A percentile compares a stretch with the other conserved stretches of the same genome.
Conservation (phyloP, 2,329 filamentous ascomycete genomes). For the Cladosporium sp. region DNA sequence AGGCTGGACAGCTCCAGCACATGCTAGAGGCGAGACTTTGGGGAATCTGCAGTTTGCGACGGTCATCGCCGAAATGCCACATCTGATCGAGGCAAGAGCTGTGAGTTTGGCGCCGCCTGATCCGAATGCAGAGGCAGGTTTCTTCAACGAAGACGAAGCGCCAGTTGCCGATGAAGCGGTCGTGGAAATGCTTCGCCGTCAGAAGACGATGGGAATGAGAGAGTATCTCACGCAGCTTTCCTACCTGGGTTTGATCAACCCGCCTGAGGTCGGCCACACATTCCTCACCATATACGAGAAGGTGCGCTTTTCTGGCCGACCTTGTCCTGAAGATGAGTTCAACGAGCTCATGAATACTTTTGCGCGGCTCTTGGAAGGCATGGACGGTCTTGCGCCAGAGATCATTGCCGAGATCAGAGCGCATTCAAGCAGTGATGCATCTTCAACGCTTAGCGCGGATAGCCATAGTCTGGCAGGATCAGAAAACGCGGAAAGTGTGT, state of each 20-base stretch:
- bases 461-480: neutral
- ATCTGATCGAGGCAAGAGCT: conserved; percentile 87
- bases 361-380: conserved; percentile 70
- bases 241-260: conserved; percentile 57
- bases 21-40: conserved; percentile 55
- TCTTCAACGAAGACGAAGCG: conserved; percentile 7
- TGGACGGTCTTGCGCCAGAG: conserved; percentile 58
- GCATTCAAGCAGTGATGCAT: conserved; percentile 22
- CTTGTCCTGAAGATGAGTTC: conserved; percentile 67
- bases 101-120: conserved; percentile 68
- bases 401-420: conserved; percentile 43
- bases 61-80: conserved; percentile 77
- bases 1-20: conserved; percentile 78
- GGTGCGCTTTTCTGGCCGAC: conserved; percentile 71
- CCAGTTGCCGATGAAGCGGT: conserved; percentile 34
- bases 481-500: conserved; percentile 1
- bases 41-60: conserved; percentile 77
- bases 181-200: conserved; percentile 66
- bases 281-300: conserved; percentile 78
- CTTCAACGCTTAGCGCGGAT: neutral
- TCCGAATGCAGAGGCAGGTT: conserved; percentile 22
- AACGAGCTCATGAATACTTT: conserved; percentile 77
- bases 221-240: conserved; percentile 72
- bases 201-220: conserved; percentile 66
- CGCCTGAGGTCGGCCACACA: conserved; percentile 44